Conservation (phyloP, 208 protist genomes). For the Trichomonas tenax region DNA sequence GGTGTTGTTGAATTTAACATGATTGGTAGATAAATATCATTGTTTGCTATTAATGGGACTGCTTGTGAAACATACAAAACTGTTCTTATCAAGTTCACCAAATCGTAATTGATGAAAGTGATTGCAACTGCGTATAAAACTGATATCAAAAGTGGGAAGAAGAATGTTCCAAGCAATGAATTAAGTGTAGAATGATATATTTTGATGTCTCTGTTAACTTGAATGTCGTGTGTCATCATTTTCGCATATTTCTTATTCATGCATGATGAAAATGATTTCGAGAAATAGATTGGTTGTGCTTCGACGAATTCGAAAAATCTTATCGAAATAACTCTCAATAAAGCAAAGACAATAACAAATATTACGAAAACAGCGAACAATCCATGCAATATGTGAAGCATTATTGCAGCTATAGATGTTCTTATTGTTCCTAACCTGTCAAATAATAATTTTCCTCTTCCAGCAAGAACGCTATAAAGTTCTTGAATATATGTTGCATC, state of each 20-base stretch:
- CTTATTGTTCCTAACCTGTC: not conserved
- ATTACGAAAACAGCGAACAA: not conserved
- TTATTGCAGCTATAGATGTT: not conserved
- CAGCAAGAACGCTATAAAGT: not conserved
- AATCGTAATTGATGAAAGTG: not conserved
- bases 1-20: not conserved
- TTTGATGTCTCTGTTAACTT: not conserved
- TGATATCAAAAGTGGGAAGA: not conserved
- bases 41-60: not conserved
- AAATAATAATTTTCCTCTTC: not conserved
- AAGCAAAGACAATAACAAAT: not conserved
- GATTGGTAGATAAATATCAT: not conserved
- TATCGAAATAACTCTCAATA: not conserved
- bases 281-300: not conserved
- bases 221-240: not conserved
- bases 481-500: not conserved
- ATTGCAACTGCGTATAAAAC: not conserved
- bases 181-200: not conserved
- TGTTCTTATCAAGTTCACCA: not conserved
- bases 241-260: not conserved
- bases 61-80: not conserved
- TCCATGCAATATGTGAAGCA: not conserved
- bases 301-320: not conserved
- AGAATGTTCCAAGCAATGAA: not conserved
- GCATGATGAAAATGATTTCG: not conserved